Conservation (phyloP, 129 eudicot genomes). For the Flaveria sonorensis region DNA sequence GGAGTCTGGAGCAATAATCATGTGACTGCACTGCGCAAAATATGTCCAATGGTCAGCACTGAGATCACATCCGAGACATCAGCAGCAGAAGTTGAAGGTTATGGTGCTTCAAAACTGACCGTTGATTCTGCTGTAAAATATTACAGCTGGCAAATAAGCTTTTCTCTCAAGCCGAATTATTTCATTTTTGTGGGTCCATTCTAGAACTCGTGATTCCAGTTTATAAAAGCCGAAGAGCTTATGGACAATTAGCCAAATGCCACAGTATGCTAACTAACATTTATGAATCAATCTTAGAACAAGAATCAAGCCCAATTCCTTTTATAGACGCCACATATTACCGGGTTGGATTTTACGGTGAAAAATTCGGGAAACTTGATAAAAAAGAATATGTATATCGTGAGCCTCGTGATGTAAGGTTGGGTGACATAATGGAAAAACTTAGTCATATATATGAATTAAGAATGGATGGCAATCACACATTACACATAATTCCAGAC, state of each 20-base stretch:
- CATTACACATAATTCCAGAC: constrained; percentile 86
- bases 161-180: constrained; percentile 94
- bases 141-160: constrained; percentile 96
- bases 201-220: constrained; percentile 95
- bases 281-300: constrained; percentile 95
- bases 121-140: constrained; percentile 98
- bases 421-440: constrained; percentile 98
- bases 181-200: constrained; percentile 88
- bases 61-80: constrained; percentile 92
- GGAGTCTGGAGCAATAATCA: constrained; percentile 96
- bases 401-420: constrained; percentile 95
- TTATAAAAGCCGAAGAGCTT: constrained; percentile 79
- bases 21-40: constrained; percentile 76
- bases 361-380: constrained; percentile 84
- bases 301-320: constrained; percentile 97
- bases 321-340: constrained; percentile 95
- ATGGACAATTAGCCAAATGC: constrained; percentile 93
- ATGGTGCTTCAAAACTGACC: constrained; percentile 96
- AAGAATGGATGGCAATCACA: constrained; percentile 80
- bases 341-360: constrained; percentile 96
- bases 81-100: constrained; percentile 98
- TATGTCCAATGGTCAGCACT: constrained; percentile 94
- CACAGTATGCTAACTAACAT: constrained; percentile 91
- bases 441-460: constrained; percentile 92
- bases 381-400: constrained; percentile 82